A percentile compares a stretch with the other conserved stretches of the same genome.
phyloP scores from a whole-genome alignment of 306 rosid species.

The Malus asiatica region DNA sequence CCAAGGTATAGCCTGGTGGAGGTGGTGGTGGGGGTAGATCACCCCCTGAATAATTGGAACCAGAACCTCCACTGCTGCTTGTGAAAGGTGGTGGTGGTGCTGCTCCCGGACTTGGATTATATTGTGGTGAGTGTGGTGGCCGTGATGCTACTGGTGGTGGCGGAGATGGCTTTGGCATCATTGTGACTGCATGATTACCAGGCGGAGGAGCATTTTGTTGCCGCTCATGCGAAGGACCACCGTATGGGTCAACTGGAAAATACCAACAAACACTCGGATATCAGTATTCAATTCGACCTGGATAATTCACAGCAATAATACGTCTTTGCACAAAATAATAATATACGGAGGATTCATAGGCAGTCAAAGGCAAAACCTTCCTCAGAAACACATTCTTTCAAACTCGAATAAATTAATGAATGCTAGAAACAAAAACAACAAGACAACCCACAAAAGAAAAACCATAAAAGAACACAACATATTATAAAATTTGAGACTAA shows the following conservation, averaged over 20 bases:
- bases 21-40: conserved; percentile 58
- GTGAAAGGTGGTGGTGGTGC: conserved; percentile 40
- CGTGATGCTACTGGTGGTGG: conserved; percentile 50
- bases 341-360: background rate
- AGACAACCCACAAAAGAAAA: background rate
- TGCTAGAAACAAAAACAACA: background rate
- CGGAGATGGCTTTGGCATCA: conserved; percentile 53
- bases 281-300: background rate
- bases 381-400: background rate
- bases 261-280: background rate
- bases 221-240: conserved; percentile 55
- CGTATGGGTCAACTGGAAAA: conserved; percentile 53
- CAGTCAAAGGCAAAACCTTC: background rate
- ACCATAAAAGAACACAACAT: background rate
- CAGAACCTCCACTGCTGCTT: conserved; percentile 81
- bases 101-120: conserved; percentile 22
- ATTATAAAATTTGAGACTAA: background rate
- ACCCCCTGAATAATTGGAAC: conserved; percentile 79
- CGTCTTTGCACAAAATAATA: background rate
- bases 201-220: conserved; percentile 73
- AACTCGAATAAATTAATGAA: background rate
- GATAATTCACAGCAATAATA: background rate
- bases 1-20: conserved; percentile 54
- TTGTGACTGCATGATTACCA: conserved; percentile 26
- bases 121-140: conserved; percentile 37